Base-by-base conservation (phyloP, 225 moss, liverwort and hornwort species). In the Pseudisothecium myosuroides region DNA sequence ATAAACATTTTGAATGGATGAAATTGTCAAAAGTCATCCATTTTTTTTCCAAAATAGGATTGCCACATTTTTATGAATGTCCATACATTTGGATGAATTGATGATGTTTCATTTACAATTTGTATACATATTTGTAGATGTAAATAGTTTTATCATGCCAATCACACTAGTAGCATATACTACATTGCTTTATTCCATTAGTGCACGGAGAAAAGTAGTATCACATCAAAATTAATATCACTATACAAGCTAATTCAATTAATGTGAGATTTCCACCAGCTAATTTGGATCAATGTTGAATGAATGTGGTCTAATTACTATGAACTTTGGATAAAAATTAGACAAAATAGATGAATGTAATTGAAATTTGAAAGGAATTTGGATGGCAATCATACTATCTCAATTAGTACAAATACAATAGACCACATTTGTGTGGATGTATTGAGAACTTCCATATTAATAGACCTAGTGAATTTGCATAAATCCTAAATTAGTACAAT, bases 181-280 rank as follows among this genome's bases (percentile, higher is more conserved):
- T 14, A 41, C 3, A 71, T 8, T 71, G 24, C 26, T 71, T 24
- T 41, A 71, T 71, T 72, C 72, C 0, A 50, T 20, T 32, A 20
- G 32, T 20, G 11, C 32, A 21, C 7, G 8, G 19, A 32, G 20
- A 50, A 20, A 34, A 76, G 13, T 32, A 12, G 12, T 34, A 31
- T 75, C 2, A 47, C 15, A 11, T 76, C 20, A 50, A 76, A 76
- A 34, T 34, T 47, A 19, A 75, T 49, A 7, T 49, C 4, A 32
- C 75, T 31, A 31, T 2, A 32, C 12, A 28, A 75, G 20, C 47
- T 49, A 32, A 49, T 75, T 32, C 12, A 49, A 32, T 75, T 52
- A 76, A 14, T 52, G 34, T 14, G 1, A 28, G 5, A 34, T 20
- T 8, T 5, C 0, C 0, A 0, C 34, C 34, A 76, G 32, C 32